These are phyloP conservation scores for Penicillium chermesinum DNA, from an alignment of 495 filamentous ascomycete species.

Conservation along the genomic window DNA sequence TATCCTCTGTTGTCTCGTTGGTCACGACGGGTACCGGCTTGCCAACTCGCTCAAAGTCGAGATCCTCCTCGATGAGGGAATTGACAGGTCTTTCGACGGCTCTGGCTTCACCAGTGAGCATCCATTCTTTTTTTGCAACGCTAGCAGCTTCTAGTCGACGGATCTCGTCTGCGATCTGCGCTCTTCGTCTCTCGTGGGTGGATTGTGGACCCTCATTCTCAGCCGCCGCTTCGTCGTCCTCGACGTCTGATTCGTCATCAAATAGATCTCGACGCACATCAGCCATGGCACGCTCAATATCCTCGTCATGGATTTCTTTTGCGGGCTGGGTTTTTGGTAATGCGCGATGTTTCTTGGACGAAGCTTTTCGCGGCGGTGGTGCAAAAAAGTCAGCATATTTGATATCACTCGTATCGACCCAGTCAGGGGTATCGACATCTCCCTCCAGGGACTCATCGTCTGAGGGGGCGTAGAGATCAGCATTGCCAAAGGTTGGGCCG, in stretches of 20 bases:
- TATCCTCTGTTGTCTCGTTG: slow-evolving; percentile 84
- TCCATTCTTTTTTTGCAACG: slow-evolving; percentile 89
- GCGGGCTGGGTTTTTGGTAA: slow-evolving; percentile 48
- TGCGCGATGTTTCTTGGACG: slow-evolving; percentile 43
- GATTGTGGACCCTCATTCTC: slow-evolving; percentile 55
- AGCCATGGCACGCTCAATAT: slow-evolving; percentile 81
- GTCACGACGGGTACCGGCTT: slow-evolving; percentile 95
- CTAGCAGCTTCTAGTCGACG: slow-evolving; percentile 82
- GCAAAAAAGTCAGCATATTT: slow-evolving; percentile 89
- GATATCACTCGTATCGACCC: slow-evolving; percentile 76
- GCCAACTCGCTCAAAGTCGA: slow-evolving; percentile 93
- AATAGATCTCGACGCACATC: slow-evolving; percentile 90
- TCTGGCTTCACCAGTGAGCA: slow-evolving; percentile 79
- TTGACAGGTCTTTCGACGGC: slow-evolving; percentile 80
- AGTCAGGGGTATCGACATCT: slow-evolving; percentile 39
- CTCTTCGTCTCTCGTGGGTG: slow-evolving; percentile 79
- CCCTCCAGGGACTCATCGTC: slow-evolving; percentile 43
- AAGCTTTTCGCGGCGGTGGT: slow-evolving; percentile 67
- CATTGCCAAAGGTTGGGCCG: slow-evolving; percentile 72
- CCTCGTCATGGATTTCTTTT: slow-evolving; percentile 45
- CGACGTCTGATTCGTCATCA: slow-evolving; percentile 61
- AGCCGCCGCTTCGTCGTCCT: slow-evolving; percentile 42
- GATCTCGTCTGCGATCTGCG: slow-evolving; percentile 81
- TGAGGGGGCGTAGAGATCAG: slow-evolving; percentile 56
- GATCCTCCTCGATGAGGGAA: slow-evolving; percentile 87